Evolutionary conservation across 2,329 filamentous ascomycete species (phyloP).

Genomic region (Zarea fungicola): DNA sequence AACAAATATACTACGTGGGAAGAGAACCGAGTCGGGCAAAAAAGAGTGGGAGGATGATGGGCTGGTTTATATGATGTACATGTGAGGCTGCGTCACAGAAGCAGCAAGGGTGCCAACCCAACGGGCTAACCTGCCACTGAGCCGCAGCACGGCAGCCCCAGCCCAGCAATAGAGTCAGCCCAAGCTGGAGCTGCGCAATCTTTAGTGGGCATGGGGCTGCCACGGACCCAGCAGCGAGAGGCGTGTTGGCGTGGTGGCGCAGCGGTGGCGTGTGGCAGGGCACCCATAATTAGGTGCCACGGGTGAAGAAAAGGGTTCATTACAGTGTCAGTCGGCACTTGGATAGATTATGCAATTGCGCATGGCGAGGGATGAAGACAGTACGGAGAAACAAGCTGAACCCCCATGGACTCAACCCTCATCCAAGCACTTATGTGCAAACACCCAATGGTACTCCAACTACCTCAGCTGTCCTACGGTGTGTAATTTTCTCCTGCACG

Average conservation of each 20-base stretch:
- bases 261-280: constrained; percentile 1
- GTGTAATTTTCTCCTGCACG: no score
- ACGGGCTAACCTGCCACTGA: no score
- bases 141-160: no score
- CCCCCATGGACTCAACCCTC: background rate
- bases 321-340: no score
- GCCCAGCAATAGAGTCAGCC: constrained; percentile 2
- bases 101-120: background rate
- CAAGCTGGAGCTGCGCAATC: background rate
- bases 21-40: background rate
- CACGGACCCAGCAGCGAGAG: background rate
- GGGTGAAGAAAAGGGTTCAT: no score
- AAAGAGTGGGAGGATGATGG: constrained; percentile 1
- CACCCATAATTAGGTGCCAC: no score
- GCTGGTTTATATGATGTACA: constrained; percentile 6
- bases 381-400: background rate
- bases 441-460: no score
- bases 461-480: no score
- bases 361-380: background rate
- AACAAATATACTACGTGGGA: background rate
- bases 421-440: background rate
- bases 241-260: constrained; percentile 9
- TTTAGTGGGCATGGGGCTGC: constrained; percentile 6
- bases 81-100: background rate
- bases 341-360: background rate